Conservation (phyloP, 2,329 filamentous ascomycete species). For the Apiospora rasikravindrae region DNA sequence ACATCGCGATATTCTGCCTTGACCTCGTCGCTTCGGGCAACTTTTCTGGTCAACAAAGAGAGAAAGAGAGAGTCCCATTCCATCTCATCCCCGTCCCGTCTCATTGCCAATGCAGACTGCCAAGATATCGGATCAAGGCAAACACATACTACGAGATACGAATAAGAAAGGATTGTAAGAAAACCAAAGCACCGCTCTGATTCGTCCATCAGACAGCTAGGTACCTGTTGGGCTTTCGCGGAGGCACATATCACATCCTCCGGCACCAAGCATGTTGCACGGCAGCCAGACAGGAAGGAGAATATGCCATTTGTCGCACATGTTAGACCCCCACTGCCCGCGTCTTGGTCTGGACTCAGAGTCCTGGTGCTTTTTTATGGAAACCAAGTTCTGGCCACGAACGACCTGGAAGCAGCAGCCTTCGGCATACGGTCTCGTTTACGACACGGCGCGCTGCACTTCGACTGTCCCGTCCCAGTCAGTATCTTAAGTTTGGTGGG, state of each 20-base stretch:
- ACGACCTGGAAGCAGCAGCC: neutral
- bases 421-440: neutral
- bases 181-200: neutral
- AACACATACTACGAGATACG: neutral
- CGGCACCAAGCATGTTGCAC: neutral
- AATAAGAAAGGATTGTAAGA: neutral
- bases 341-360: conserved; percentile 1
- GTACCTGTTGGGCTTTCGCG: neutral
- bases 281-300: neutral
- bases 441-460: neutral
- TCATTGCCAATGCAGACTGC: neutral
- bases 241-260: neutral
- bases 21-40: neutral
- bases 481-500: neutral
- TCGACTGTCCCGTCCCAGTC: neutral
- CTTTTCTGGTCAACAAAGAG: neutral
- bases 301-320: neutral
- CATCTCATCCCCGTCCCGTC: neutral
- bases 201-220: neutral
- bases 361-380: neutral
- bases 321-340: neutral
- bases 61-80: neutral
- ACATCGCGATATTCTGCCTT: neutral
- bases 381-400: neutral
- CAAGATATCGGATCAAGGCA: neutral